Evolutionary conservation across 257 asterid genomes (phyloP).

Genomic region (Nicotiana undulata): DNA sequence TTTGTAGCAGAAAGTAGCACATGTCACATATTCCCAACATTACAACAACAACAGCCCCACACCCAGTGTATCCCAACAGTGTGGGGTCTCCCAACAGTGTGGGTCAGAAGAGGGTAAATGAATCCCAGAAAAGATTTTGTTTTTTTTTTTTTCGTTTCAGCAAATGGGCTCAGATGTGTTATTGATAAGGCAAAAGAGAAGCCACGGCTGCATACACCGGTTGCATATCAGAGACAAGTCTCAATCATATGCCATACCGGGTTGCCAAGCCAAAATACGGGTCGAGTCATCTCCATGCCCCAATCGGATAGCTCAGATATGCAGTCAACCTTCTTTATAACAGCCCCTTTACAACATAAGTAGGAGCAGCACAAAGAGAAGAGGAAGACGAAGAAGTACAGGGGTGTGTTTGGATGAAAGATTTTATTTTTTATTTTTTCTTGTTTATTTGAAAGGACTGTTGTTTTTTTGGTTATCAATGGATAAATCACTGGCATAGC

Average conservation of each 20-base stretch:
- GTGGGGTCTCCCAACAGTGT: not conserved
- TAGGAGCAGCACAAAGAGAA: too few species aligned
- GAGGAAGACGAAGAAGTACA: too few species aligned
- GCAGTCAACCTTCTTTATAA: too few species aligned
- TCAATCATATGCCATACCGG: not conserved
- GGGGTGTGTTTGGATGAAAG: too few species aligned
- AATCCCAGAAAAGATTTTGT: too few species aligned
- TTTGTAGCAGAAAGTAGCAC: not conserved
- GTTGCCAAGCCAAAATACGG: not conserved
- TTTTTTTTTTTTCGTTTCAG: not conserved
- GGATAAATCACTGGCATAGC: slow-evolving; percentile 15
- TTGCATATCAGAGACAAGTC: not conserved
- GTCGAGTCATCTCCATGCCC: not conserved
- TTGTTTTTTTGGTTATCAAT: not conserved
- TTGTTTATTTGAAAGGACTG: slow-evolving; percentile 5
- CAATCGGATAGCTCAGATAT: not conserved
- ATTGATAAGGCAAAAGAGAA: not conserved
- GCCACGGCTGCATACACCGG: slow-evolving; percentile 11
- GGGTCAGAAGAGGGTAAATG: not conserved
- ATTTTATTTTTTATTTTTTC: slow-evolving; percentile 2
- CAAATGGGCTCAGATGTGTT: not conserved
- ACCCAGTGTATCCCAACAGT: not conserved
- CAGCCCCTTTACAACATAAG: not conserved
- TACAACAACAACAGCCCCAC: too few species aligned
- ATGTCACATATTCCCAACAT: not conserved